These are phyloP conservation scores for Bruguiera gymnorhiza DNA, from an alignment of 345 rosid species.

Conservation along the genomic window DNA sequence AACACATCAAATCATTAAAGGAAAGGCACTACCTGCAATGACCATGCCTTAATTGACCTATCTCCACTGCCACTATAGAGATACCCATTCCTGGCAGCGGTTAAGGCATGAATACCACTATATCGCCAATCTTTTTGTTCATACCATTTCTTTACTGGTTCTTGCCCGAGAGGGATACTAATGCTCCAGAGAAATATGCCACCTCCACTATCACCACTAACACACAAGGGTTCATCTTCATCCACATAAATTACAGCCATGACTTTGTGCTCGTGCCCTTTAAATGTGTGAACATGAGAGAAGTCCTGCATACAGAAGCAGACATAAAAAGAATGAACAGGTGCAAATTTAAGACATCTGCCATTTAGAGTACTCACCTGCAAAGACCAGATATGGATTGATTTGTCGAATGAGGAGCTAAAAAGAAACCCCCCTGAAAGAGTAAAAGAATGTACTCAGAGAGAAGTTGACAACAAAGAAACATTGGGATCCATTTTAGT, in stretches of 20 bases:
- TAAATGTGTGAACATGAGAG: constrained; percentile 70
- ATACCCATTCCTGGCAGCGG: constrained; percentile 54
- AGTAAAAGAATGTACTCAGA: constrained; percentile 20
- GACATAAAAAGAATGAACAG: constrained; percentile 6
- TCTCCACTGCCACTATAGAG: constrained; percentile 93
- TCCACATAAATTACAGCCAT: constrained; percentile 65
- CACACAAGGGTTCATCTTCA: constrained; percentile 61
- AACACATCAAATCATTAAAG: neutral
- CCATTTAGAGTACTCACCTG: constrained; percentile 47
- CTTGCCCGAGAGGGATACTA: constrained; percentile 47
- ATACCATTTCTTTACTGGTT: constrained; percentile 72
- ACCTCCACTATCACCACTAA: constrained; percentile 84
- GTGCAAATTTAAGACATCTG: neutral
- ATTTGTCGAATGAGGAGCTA: constrained; percentile 82
- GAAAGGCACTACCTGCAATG: constrained; percentile 51
- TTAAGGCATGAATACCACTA: constrained; percentile 78
- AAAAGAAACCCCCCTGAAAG: constrained; percentile 73
- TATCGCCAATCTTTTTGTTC: constrained; percentile 95
- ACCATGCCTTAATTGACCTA: constrained; percentile 83
- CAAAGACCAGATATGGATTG: constrained; percentile 77
- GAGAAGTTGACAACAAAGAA: constrained; percentile 7
- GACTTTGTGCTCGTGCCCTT: constrained; percentile 84
- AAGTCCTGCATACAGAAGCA: constrained; percentile 58
- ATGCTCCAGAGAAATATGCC: constrained; percentile 81
- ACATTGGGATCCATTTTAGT: neutral